These are phyloP conservation scores for Solanum ossicruentum DNA, from an alignment of 257 asterid species.

Conservation along the genomic window DNA sequence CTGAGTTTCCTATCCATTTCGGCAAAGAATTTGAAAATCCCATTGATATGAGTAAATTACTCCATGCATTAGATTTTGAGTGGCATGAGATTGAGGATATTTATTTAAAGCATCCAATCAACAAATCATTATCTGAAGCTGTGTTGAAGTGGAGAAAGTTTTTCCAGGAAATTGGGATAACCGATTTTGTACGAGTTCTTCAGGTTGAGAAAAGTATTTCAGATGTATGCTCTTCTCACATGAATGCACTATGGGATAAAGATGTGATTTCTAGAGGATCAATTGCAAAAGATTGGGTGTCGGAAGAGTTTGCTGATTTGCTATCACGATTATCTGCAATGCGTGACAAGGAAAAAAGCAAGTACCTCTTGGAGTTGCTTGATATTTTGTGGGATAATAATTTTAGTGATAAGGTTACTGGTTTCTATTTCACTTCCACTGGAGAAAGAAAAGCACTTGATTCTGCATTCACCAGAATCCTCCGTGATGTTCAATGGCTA, in stretches of 20 bases:
- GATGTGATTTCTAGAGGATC: constrained; percentile 18
- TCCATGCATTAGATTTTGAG: constrained; percentile 38
- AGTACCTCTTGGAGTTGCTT: constrained; percentile 66
- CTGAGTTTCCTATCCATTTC: constrained; percentile 75
- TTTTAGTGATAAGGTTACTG: constrained; percentile 53
- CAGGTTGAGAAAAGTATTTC: constrained; percentile 42
- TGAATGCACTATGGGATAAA: constrained; percentile 21
- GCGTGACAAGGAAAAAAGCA: constrained; percentile 47
- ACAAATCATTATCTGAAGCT: constrained; percentile 50
- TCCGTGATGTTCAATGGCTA: constrained; percentile 57
- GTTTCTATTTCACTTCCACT: constrained; percentile 26
- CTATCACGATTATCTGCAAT: constrained; percentile 39
- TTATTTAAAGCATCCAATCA: constrained; percentile 63
- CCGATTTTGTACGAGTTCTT: constrained; percentile 74
- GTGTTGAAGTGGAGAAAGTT: constrained; percentile 67
- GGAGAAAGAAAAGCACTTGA: constrained; percentile 39
- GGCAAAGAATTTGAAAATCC: constrained; percentile 46
- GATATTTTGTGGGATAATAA: constrained; percentile 74
- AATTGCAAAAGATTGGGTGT: constrained; percentile 59
- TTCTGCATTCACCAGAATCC: constrained; percentile 44
- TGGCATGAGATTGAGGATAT: constrained; percentile 65
- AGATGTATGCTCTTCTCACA: constrained; percentile 19
- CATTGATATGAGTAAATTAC: constrained; percentile 45
- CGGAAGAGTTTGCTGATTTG: constrained; percentile 49
- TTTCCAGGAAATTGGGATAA: constrained; percentile 64